Base-by-base conservation (phyloP, 371 early-diverging fungal species). In the Gilbertella persicaria region DNA sequence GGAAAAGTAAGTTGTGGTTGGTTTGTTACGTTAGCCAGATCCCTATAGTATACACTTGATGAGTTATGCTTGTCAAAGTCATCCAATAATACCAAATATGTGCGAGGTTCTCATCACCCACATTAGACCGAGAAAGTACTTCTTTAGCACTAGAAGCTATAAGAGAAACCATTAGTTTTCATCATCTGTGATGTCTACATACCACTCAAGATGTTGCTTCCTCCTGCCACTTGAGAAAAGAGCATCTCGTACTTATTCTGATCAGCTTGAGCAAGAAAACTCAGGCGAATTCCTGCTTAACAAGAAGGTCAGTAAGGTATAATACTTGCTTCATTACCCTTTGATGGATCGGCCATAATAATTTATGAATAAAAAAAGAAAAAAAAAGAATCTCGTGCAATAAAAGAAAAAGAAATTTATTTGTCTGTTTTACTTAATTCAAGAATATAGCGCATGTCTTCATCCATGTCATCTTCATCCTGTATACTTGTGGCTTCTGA, bases 1-100 rank as follows among this genome's bases (percentile, higher is more conserved):
- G 82, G 79, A 49, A 82, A 79, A 25, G 75, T 75, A 16, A 82
- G 66, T 48, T 67, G 75, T 12, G 79, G 71, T 47, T 67, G 61
- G 30, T 64, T 60, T 4, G 79, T 78, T 9, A 75, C 71, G 41
- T 73, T 75, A 25, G 79, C 73, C 20, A 78, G 54, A 47, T 75
- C 73, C 79, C 78, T 78, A 48, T 33, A 9, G 4, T 10, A 37
- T 20, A 25, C 4, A 26, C 7, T 39, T 25, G 4, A 28, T 28
- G 28, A 28, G 28, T 28, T 4, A 28, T 5, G 9, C 5, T 28
- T 28, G 9, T 28, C 4, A 28, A 28, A 28, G 5, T 28, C 9
- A 28, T 28, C 28, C 28, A 28, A 28, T 5, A 12, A 55, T 71
- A 78, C 78, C 79, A 78, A 28, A 78, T 75, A 35, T 60, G 69